Evolutionary conservation across 2,329 filamentous ascomycete genomes (phyloP).

Genomic region (Ascochyta koolunga): DNA sequence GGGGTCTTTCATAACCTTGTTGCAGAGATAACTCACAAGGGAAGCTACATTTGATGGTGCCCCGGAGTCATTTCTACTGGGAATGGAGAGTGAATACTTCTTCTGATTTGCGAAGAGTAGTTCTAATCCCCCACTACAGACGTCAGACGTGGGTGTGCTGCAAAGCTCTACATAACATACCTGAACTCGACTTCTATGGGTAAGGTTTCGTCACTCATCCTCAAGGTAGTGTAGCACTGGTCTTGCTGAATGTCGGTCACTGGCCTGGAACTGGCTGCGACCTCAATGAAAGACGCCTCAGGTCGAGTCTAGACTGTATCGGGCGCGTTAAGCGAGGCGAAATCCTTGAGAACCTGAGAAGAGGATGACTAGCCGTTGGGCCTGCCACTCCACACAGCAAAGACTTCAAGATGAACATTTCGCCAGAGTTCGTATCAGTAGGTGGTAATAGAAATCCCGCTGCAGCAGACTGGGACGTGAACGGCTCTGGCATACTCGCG

Average conservation of each 20-base stretch:
- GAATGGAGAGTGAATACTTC: conserved; percentile 73
- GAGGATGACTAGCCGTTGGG: conserved; percentile 26
- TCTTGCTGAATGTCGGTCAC: background rate
- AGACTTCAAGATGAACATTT: conserved; percentile 37
- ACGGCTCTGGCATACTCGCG: conserved; percentile 71
- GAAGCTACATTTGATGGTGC: conserved; percentile 71
- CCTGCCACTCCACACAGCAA: conserved; percentile 21
- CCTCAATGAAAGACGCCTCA: conserved; percentile 8
- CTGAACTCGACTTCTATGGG: conserved; percentile 76
- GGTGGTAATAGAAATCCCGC: conserved; percentile 91
- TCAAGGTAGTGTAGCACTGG: background rate
- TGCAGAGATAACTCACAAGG: conserved; percentile 79
- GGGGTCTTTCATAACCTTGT: conserved; percentile 80
- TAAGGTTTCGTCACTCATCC: conserved; percentile 48
- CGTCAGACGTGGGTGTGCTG: background rate
- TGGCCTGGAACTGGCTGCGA: conserved; percentile 1
- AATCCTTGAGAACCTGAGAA: conserved; percentile 24
- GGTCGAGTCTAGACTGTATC: conserved; percentile 17
- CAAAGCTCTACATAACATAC: conserved; percentile 51
- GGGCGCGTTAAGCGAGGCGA: conserved; percentile 36
- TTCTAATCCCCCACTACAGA: conserved; percentile 79
- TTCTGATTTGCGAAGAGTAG: conserved; percentile 88
- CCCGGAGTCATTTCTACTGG: conserved; percentile 65
- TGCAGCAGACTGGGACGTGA: conserved; percentile 83
- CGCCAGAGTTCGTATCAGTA: conserved; percentile 66